A percentile compares a stretch with the other conserved stretches of the same genome.
phyloP scores from a whole-genome alignment of 768 basidiomycete genomes.

The Lactarius trivialis region DNA sequence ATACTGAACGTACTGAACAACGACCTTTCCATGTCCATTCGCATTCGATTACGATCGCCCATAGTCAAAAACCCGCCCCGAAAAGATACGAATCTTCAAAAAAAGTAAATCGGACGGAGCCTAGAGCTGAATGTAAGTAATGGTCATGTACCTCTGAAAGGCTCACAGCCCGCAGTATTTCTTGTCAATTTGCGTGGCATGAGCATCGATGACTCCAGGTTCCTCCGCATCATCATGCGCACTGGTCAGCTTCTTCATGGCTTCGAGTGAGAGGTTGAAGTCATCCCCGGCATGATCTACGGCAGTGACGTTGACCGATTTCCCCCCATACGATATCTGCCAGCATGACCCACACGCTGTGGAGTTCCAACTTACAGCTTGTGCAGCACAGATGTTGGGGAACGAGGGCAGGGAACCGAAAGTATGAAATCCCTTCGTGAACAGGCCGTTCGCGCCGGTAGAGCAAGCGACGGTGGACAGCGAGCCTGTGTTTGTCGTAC shows the following conservation, averaged over 20 bases:
- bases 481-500: too few species aligned
- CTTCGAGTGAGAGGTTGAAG: slow-evolving; percentile 33
- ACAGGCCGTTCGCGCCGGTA: slow-evolving; percentile 29
- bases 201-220: slow-evolving; percentile 44
- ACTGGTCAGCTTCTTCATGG: slow-evolving; percentile 34
- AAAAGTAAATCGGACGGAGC: too few species aligned
- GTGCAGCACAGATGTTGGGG: slow-evolving; percentile 31
- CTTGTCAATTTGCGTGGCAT: slow-evolving; percentile 36
- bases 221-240: slow-evolving; percentile 38
- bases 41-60: too few species aligned
- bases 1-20: too few species aligned
- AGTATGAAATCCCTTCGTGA: slow-evolving; percentile 30
- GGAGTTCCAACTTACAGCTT: slow-evolving; percentile 30
- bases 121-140: too few species aligned
- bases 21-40: too few species aligned
- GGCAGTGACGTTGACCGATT: slow-evolving; percentile 29
- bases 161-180: slow-evolving; percentile 45
- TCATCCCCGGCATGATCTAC: slow-evolving; percentile 30
- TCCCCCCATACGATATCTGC: slow-evolving; percentile 27
- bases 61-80: too few species aligned
- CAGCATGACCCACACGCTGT: slow-evolving; percentile 32
- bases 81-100: too few species aligned
- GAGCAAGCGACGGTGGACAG: slow-evolving; percentile 22
- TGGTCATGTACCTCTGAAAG: not conserved
- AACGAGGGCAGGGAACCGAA: slow-evolving; percentile 30